These are phyloP conservation scores for Conoideocrella luteorostrata DNA, from an alignment of 2,329 filamentous ascomycete species.

Conservation along the genomic window DNA sequence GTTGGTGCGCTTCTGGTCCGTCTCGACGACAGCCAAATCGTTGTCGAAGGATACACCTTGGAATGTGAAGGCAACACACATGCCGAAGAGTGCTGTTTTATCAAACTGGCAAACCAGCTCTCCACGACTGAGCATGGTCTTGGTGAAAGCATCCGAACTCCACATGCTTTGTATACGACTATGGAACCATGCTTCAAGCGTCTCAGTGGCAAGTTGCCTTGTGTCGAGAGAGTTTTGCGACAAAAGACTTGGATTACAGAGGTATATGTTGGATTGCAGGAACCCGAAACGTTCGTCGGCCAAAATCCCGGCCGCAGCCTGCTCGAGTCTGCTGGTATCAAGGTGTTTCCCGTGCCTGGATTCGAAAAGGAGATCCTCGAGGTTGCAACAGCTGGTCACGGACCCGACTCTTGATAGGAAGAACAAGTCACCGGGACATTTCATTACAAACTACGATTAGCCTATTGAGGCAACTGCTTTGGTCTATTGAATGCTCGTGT, in stretches of 20 bases:
- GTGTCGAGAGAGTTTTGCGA: conserved; percentile 70
- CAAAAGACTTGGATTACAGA: conserved; percentile 58
- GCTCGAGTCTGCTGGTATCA: conserved; percentile 65
- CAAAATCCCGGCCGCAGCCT: conserved; percentile 68
- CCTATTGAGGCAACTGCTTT: no score
- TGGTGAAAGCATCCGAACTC: conserved; percentile 26
- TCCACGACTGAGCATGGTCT: conserved; percentile 49
- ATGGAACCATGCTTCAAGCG: conserved; percentile 79
- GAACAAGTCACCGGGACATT: not conserved
- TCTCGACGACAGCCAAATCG: conserved; percentile 40
- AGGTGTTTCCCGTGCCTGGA: conserved; percentile 66
- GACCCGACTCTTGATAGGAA: conserved; percentile 11
- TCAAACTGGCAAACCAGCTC: conserved; percentile 57
- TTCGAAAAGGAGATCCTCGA: conserved; percentile 74
- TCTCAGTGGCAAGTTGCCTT: conserved; percentile 67
- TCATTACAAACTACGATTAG: no score
- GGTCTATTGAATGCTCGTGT: no score
- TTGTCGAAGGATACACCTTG: conserved; percentile 82
- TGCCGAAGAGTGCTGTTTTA: conserved; percentile 86
- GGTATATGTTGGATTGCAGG: conserved; percentile 82
- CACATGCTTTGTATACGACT: conserved; percentile 70
- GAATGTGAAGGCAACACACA: conserved; percentile 92
- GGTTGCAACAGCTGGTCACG: conserved; percentile 79
- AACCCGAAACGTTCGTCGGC: conserved; percentile 85
- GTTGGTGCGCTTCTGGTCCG: conserved; percentile 85